Conservation (phyloP, 2,329 filamentous ascomycete species). For the Beauveria scarabaeidicola region DNA sequence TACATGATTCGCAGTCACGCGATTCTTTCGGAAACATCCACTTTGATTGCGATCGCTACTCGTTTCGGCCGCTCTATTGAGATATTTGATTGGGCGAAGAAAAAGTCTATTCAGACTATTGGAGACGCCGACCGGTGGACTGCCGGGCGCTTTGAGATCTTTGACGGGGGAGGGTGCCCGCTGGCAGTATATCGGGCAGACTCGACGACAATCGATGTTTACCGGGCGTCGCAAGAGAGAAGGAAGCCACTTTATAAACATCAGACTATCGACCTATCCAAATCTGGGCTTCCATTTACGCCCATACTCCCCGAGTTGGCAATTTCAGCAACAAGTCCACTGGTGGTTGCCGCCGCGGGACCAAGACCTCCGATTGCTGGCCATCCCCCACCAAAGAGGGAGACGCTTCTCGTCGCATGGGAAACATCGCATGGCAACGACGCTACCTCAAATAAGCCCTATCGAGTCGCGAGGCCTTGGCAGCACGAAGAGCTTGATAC, state of each 20-base stretch:
- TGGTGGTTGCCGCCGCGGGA: slow-evolving; percentile 30
- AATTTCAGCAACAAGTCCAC: slow-evolving; percentile 29
- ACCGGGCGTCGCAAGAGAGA: slow-evolving; percentile 18
- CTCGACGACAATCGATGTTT: slow-evolving; percentile 25
- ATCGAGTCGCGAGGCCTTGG: slow-evolving; percentile 28
- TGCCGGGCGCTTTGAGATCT: slow-evolving; percentile 26
- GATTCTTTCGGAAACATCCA: slow-evolving; percentile 31
- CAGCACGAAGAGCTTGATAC: slow-evolving; percentile 31
- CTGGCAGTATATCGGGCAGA: slow-evolving; percentile 29
- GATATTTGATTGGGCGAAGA: slow-evolving; percentile 31
- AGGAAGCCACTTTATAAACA: slow-evolving; percentile 31
- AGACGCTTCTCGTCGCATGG: slow-evolving; percentile 32
- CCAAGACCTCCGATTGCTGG: slow-evolving; percentile 30
- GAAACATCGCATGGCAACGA: slow-evolving; percentile 23
- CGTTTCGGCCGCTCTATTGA: slow-evolving; percentile 31
- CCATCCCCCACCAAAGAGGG: slow-evolving; percentile 28
- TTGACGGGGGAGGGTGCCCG: slow-evolving; percentile 24
- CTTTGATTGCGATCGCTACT: slow-evolving; percentile 29
- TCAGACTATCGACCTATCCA: slow-evolving; percentile 26
- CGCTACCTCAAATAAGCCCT: slow-evolving; percentile 22
- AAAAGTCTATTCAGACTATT: slow-evolving; percentile 31
- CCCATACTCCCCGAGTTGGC: slow-evolving; percentile 33
- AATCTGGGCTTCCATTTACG: slow-evolving; percentile 27
- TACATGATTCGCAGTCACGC: slow-evolving; percentile 35
- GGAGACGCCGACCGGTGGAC: slow-evolving; percentile 31